Evolutionary conservation across 345 rosid species (phyloP).

Genomic region (Fremontodendron californicum): DNA sequence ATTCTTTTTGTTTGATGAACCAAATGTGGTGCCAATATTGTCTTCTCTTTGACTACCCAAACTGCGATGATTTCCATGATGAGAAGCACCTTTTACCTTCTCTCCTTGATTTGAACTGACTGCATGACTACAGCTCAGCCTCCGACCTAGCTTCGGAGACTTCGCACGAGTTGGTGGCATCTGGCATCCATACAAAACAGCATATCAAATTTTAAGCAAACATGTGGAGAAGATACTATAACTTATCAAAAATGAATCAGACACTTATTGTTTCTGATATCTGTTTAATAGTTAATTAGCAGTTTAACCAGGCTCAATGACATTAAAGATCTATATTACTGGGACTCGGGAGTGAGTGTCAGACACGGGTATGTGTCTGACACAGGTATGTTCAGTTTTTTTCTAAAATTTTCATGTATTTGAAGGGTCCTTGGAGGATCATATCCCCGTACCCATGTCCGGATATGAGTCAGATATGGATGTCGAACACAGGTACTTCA

Average conservation of each 20-base stretch:
- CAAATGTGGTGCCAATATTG: not conserved
- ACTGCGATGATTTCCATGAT: constrained; percentile 36
- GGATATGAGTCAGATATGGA: too few species aligned
- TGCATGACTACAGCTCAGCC: constrained; percentile 54
- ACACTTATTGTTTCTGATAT: not conserved
- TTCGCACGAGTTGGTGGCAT: constrained; percentile 82
- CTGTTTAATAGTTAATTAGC: not conserved
- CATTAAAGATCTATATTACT: too few species aligned
- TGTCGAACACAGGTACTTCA: too few species aligned
- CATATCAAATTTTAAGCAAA: constrained; percentile 3
- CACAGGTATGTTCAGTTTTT: too few species aligned
- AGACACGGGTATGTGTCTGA: too few species aligned
- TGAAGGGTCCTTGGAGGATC: too few species aligned
- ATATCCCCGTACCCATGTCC: too few species aligned
- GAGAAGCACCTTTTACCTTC: constrained; percentile 40
- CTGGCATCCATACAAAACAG: constrained; percentile 35
- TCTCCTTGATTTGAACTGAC: constrained; percentile 36
- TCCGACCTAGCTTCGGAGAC: constrained; percentile 71
- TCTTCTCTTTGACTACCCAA: constrained; percentile 32
- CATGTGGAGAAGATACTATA: not conserved
- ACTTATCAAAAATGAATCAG: constrained; percentile 13
- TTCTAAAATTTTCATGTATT: too few species aligned
- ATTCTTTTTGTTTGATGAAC: constrained; percentile 24
- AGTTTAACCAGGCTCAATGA: not conserved
- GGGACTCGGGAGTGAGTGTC: too few species aligned